Evolutionary conservation across 768 basidiomycete species (phyloP).

Genomic region (Leccinum uliginosum): DNA sequence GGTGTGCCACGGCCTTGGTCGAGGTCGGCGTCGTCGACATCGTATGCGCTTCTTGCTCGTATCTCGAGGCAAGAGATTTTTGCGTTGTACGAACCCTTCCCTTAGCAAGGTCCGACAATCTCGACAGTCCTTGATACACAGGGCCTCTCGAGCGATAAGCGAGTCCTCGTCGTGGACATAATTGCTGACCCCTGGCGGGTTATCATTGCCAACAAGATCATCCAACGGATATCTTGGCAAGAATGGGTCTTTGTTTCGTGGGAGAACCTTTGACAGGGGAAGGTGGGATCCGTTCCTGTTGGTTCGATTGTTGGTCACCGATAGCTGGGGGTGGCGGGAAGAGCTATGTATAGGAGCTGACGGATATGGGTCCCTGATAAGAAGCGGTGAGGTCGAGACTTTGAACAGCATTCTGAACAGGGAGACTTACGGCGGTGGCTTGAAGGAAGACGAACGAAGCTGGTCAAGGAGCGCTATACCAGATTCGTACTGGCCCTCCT

Average conservation of each 20-base stretch:
- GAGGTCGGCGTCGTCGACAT: constrained; percentile 25
- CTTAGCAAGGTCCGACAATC: constrained; percentile 60
- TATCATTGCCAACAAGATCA: constrained; percentile 2
- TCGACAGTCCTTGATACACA: constrained; percentile 49
- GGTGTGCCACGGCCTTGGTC: constrained; percentile 17
- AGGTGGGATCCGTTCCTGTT: constrained; percentile 21
- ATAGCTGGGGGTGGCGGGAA: constrained; percentile 41
- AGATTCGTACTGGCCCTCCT: constrained; percentile 72
- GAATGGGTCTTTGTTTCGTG: constrained; percentile 41
- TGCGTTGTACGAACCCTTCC: constrained; percentile 47
- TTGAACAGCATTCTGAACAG: constrained; percentile 5
- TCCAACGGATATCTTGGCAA: constrained; percentile 36
- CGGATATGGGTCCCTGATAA: constrained; percentile 55
- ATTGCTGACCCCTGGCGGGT: constrained; percentile 1
- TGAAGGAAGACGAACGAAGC: constrained; percentile 52
- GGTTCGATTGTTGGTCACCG: constrained; percentile 11
- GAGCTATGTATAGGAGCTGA: constrained; percentile 64
- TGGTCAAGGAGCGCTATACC: constrained; percentile 62
- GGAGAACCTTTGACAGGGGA: constrained; percentile 43
- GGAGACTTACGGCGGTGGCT: constrained; percentile 52
- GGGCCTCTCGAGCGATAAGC: constrained; percentile 50
- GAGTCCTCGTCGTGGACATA: constrained; percentile 48
- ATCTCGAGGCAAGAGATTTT: constrained; percentile 17
- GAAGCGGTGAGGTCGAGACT: constrained; percentile 11
- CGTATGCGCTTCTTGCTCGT: constrained; percentile 26